Conservation (phyloP, 805 yeast genomes). For the Peterozyma toletana region DNA sequence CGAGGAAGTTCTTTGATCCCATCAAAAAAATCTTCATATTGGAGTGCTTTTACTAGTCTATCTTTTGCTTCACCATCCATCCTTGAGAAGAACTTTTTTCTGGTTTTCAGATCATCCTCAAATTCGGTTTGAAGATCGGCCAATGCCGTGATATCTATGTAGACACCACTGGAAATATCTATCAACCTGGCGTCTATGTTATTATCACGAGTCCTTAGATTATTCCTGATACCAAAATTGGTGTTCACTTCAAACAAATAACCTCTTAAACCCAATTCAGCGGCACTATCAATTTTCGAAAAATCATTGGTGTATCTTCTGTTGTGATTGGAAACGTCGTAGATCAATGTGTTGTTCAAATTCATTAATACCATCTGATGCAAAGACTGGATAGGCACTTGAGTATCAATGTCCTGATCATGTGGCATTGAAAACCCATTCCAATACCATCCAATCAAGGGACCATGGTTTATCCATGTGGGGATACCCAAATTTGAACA, state of each 20-base stretch:
- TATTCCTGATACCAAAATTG: constrained; percentile 25
- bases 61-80: not conserved
- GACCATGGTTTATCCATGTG: constrained; percentile 57
- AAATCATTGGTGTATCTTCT: constrained; percentile 2
- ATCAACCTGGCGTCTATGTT: constrained; percentile 49
- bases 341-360: constrained; percentile 42
- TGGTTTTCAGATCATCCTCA: not conserved
- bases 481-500: constrained; percentile 31
- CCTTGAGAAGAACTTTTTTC: not conserved
- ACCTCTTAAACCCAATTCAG: constrained; percentile 19
- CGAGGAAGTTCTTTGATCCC: not conserved
- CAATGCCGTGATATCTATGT: constrained; percentile 37
- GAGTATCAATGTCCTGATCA: constrained; percentile 58
- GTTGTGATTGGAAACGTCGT: constrained; percentile 24
- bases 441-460: constrained; percentile 53
- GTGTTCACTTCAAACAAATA: constrained; percentile 25
- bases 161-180: constrained; percentile 40
- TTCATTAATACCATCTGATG: constrained; percentile 29
- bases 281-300: constrained; percentile 12
- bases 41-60: not conserved
- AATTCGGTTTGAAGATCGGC: constrained; percentile 4
- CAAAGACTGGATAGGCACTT: constrained; percentile 41
- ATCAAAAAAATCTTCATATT: constrained; percentile 1
- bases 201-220: constrained; percentile 36
- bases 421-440: constrained; percentile 52